A percentile compares a stretch with the other conserved stretches of the same genome.
phyloP scores from a whole-genome alignment of 2,329 filamentous ascomycete genomes.

The Phoma sp. region DNA sequence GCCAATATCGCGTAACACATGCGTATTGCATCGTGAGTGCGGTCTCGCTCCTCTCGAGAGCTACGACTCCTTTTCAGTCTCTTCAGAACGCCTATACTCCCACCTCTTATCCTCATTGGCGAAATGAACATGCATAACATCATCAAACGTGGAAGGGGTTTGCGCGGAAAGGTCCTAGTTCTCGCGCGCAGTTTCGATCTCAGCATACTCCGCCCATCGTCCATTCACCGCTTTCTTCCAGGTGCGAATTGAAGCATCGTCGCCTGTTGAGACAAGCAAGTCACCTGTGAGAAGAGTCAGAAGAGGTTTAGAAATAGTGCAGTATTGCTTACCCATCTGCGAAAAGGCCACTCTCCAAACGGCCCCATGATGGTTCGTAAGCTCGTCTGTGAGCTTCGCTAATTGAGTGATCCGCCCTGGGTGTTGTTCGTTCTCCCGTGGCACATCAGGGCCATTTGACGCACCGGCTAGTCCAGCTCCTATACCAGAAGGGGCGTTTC shows the following conservation, averaged over 20 bases:
- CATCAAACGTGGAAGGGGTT: neutral
- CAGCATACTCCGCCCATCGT: conserved; percentile 58
- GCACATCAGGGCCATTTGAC: conserved; percentile 53
- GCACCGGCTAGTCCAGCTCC: conserved; percentile 60
- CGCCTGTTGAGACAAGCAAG: conserved; percentile 76
- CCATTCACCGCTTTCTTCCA: conserved; percentile 60
- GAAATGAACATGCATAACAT: neutral
- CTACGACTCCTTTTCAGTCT: neutral
- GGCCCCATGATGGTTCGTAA: conserved; percentile 72
- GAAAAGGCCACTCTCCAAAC: conserved; percentile 78
- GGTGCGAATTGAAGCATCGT: conserved; percentile 68
- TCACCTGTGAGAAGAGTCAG: conserved; percentile 63
- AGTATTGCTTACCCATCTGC: conserved; percentile 50
- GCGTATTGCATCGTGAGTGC: neutral
- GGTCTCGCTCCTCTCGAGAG: neutral
- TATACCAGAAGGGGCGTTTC: conserved; percentile 59
- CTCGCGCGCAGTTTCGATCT: conserved; percentile 53
- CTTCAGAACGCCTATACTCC: neutral
- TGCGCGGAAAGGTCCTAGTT: conserved; percentile 19
- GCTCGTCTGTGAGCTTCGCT: conserved; percentile 68
- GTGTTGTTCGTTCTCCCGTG: conserved; percentile 63
- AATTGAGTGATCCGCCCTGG: conserved; percentile 72
- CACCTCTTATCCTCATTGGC: neutral
- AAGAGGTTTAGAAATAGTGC: neutral
- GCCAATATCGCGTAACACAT: neutral